Base-by-base conservation (phyloP, 2,329 filamentous ascomycete genomes). In the Penicillium sp. region DNA sequence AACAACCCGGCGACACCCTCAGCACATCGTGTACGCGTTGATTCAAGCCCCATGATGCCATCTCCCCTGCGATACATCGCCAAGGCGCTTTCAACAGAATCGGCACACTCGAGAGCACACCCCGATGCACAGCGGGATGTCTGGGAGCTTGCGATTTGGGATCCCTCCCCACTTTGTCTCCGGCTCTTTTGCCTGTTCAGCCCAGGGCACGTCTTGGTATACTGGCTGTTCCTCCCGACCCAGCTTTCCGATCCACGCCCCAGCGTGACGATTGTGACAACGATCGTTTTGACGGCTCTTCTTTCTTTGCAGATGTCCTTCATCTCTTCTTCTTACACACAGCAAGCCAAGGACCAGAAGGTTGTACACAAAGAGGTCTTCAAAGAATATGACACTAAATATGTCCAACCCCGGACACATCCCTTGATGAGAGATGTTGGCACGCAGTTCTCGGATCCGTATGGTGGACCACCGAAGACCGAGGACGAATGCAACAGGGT, bases 331-430 rank as follows among this genome's bases (percentile, higher is more conserved):
- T 86, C 82, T 34, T 97, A 93, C 74, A 82, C 84, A 4, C 92
- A 93, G 71, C 92, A 97, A 72, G 85, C 85, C 59, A 96, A 92
- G 71, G 94, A 99, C 73, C 85, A 85, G 2, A 82, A 87, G 2
- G 82, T 97, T 46, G 89, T 99, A 57, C 91, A 96, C 65, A 91
- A 89, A 66, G 90, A 97, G 75, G 93, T 97, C 5, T 82, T 97
- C 76, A 88, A 92, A 71, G 94, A 99, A 76, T 99, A 99, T 71
- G 91, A 97, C 71, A 90, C 86, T 65, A 99, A 99, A 77, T 97
- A 89, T 69, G 94, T 99, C 1, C 91, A 95, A 68, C 94, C 94
- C 2, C 84, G 87, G 11, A 84, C 96, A n/a, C 90, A 95, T 65
- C 90, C 89, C 8, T 80, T 89, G 5, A 90, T 95, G 63, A 80